Conservation (phyloP, 2,329 filamentous ascomycete genomes). For the Didymosphaeria variabile region DNA sequence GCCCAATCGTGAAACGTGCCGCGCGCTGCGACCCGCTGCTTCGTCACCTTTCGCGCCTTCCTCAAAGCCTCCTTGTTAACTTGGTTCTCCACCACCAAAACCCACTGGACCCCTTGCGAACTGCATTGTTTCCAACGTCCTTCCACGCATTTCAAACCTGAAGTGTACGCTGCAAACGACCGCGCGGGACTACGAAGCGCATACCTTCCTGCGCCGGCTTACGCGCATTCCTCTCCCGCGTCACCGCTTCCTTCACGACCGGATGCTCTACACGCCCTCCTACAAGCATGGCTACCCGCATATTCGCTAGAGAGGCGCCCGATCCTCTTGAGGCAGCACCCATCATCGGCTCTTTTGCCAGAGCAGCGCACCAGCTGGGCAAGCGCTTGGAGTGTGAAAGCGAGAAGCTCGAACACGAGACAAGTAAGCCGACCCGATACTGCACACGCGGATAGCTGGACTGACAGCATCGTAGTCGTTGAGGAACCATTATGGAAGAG, state of each 20-base stretch:
- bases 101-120: background rate
- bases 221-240: conserved; percentile 11
- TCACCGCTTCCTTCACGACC: conserved; percentile 15
- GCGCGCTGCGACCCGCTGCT: background rate
- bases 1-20: conserved; percentile 9
- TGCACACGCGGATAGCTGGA: background rate
- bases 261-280: conserved; percentile 14
- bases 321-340: conserved; percentile 1
- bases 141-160: background rate
- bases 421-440: conserved; percentile 48
- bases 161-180: background rate
- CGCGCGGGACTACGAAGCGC: conserved; percentile 6
- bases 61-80: conserved; percentile 1
- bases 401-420: conserved; percentile 27
- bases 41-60: conserved; percentile 10
- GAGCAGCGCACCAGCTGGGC: conserved; percentile 2
- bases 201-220: conserved; percentile 8
- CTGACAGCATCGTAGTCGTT: conserved; percentile 37
- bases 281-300: conserved; percentile 11
- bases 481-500: conserved; percentile 63
- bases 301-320: conserved; percentile 11
- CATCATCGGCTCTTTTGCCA: background rate
- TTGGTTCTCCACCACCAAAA: background rate
- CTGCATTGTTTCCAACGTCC: background rate
- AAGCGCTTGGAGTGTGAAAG: conserved; percentile 24